Evolutionary conservation across 2,329 filamentous ascomycete genomes (phyloP).

Genomic region (Diaporthe destruens): DNA sequence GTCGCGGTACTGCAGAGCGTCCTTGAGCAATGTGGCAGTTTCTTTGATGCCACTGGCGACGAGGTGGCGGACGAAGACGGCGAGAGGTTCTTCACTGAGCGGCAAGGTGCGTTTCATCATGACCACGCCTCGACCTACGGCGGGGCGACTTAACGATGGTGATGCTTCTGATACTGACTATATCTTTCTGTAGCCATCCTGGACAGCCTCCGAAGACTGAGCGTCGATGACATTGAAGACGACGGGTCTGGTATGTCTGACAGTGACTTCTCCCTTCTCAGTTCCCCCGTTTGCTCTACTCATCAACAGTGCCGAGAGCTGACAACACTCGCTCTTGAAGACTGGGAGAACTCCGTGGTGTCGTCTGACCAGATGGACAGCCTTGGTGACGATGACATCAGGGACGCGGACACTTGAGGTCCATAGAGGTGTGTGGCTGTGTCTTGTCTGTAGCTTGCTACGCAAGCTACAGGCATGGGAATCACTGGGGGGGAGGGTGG

Average conservation of each 20-base stretch:
- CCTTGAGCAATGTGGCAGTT: constrained; percentile 57
- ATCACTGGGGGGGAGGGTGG: background rate
- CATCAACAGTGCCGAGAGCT: constrained; percentile 35
- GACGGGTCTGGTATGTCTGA: constrained; percentile 69
- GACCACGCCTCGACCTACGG: background rate
- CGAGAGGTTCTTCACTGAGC: constrained; percentile 52
- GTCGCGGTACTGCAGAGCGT: constrained; percentile 58
- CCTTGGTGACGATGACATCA: constrained; percentile 60
- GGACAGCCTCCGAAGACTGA: constrained; percentile 64
- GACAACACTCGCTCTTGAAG: constrained; percentile 50
- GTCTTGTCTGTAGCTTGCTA: background rate
- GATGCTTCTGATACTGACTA: background rate
- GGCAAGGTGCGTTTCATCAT: constrained; percentile 52
- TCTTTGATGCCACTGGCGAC: constrained; percentile 53
- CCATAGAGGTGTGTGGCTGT: background rate
- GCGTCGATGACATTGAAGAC: constrained; percentile 69
- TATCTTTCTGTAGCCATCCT: constrained; percentile 53
- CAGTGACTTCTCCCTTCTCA: constrained; percentile 50
- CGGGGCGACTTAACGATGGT: background rate
- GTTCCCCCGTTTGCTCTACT: background rate
- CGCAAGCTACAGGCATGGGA: background rate
- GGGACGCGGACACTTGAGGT: constrained; percentile 43
- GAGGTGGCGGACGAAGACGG: constrained; percentile 50
- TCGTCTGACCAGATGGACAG: constrained; percentile 69
- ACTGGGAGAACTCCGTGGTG: constrained; percentile 66